Evolutionary conservation across 495 filamentous ascomycete species (phyloP), one percentile per base, ranked within the genome.

Genomic region (Xylaria palmicola): DNA sequence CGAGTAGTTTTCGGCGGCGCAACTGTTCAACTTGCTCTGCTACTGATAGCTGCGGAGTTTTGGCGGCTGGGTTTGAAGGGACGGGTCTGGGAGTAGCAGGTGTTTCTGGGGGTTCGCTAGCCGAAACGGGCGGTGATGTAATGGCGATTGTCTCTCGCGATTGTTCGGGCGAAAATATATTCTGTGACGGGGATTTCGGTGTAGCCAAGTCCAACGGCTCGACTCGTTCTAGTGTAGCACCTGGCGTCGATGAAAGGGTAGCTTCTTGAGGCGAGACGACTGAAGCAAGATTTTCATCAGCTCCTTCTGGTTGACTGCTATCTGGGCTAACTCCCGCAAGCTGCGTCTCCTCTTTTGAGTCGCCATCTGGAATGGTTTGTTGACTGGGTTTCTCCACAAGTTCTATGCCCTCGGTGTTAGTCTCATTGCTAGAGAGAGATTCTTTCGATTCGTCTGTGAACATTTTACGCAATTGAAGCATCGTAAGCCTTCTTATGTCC

Each of bases 401-500:
- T 41, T 80, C 79, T 19, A 72, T 72, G 2, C 41, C 20, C 6
- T 70, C 76, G 30, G 74, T 62, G 13, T 77, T 70, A 27, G 75
- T 76, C 17, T 91, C 89, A 6, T 82, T 82, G n/a, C 85, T 85
- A 6, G 81, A 78, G 2, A 93, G 67, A 20, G 88, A 87, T 55
- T 88, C 83, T 13, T 85, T 85, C 7, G 91, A 88, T 55, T 89
- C 87, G 53, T 98, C 93, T 17, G 95, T 83, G 72, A 98, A 99
- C 55, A 99, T 89, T 70, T 94, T 97, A 74, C 89, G 94, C 50
- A 99, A 79, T 65, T 99, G 95, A 34, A 96, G 81, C 24, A 92
- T 89, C 41, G 95, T 93, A 50, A 99, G 77, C 63, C 93, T 85
- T 60, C 92, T 85, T 62, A 99, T 97, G 75, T 99, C 95, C 66